phyloP scores from a whole-genome alignment of 495 filamentous ascomycete genomes.

The Penicillium alfredii region DNA sequence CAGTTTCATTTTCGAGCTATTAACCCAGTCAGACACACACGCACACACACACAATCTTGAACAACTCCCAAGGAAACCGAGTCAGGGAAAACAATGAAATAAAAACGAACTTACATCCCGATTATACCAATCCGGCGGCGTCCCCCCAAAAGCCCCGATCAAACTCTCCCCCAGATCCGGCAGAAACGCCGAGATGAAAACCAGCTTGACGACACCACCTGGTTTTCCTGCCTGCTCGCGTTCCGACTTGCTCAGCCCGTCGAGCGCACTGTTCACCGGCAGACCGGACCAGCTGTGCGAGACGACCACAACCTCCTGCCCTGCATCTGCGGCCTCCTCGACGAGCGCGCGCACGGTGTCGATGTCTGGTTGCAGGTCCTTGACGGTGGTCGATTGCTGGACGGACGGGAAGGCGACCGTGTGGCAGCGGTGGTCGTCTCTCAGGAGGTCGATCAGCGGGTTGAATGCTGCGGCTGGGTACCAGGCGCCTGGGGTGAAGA shows the following conservation, averaged over 20 bases:
- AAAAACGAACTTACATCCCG: constrained; percentile 27
- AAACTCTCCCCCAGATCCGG: constrained; percentile 32
- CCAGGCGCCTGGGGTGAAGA: constrained; percentile 35
- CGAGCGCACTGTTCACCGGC: constrained; percentile 43
- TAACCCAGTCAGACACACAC: neutral
- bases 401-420: constrained; percentile 31
- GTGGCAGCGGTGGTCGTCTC: constrained; percentile 19
- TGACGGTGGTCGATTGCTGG: constrained; percentile 18
- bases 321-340: constrained; percentile 21
- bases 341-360: constrained; percentile 20
- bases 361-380: constrained; percentile 30
- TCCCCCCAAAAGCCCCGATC: constrained; percentile 31
- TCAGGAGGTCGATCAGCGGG: constrained; percentile 21
- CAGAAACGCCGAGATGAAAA: constrained; percentile 42
- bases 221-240: constrained; percentile 24
- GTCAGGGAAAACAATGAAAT: neutral
- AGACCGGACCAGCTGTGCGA: constrained; percentile 47
- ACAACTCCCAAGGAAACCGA: too few species aligned
- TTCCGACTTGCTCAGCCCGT: constrained; percentile 36
- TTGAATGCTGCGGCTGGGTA: constrained; percentile 30
- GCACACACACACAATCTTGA: too few species aligned
- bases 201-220: constrained; percentile 40
- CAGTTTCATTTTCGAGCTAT: constrained; percentile 17
- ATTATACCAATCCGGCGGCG: constrained; percentile 30
- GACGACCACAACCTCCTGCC: constrained; percentile 33